Evolutionary conservation across 805 yeast genomes (phyloP).

Genomic region (Saccharomycopsis sp.): DNA sequence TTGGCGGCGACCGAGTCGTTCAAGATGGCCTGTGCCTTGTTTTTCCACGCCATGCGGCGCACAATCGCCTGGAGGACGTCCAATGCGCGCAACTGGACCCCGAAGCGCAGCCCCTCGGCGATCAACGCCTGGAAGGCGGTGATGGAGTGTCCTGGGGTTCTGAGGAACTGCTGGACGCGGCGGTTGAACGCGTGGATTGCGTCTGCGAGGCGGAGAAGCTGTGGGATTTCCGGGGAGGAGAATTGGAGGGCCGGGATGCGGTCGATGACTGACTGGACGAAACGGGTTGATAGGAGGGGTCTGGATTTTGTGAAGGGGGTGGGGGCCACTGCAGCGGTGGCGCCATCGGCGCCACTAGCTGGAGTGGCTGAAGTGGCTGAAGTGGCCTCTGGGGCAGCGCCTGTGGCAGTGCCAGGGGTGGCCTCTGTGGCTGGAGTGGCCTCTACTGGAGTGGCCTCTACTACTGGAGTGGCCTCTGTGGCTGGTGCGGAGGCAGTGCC

Average conservation of each 20-base stretch:
- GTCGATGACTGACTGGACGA: conserved; percentile 29
- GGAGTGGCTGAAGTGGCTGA: conserved; percentile 2
- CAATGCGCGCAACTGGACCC: conserved; percentile 45
- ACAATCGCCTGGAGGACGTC: conserved; percentile 35
- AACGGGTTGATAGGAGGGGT: background rate
- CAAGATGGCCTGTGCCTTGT: conserved; percentile 23
- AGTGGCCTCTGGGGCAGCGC: conserved; percentile 3
- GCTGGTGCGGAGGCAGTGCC: too few relatives aligned
- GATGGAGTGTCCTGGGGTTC: conserved; percentile 26
- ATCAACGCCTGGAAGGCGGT: conserved; percentile 49
- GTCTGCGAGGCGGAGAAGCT: conserved; percentile 43
- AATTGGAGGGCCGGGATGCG: conserved; percentile 46
- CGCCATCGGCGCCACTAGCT: background rate
- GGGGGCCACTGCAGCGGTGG: too few relatives aligned
- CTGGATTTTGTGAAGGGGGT: conserved; percentile 3
- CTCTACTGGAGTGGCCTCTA: too few relatives aligned
- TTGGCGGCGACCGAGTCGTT: conserved; percentile 17
- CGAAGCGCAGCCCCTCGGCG: conserved; percentile 52
- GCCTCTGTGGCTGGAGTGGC: too few relatives aligned
- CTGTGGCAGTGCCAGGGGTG: background rate
- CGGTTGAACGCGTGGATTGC: conserved; percentile 48
- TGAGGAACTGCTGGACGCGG: conserved; percentile 37
- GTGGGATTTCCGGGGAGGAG: conserved; percentile 52
- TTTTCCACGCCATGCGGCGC: conserved; percentile 35
- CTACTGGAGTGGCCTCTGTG: too few relatives aligned